Base-by-base conservation (phyloP, 1,284 basidiomycete genomes). In the Irpex rosettiformis region DNA sequence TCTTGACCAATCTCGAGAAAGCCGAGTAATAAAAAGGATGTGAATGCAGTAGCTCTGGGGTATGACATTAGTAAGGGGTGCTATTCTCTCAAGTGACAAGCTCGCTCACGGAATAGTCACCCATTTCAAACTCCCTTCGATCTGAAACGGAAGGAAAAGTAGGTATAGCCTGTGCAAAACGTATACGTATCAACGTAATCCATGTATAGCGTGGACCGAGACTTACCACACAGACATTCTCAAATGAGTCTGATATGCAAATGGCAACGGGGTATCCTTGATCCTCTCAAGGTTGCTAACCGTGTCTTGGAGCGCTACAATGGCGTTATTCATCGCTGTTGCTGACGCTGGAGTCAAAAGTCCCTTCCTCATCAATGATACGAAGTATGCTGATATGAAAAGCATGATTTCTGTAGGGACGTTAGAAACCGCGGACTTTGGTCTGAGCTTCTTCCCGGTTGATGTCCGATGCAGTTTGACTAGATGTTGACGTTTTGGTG, bases 1-100 rank as follows among this genome's bases (percentile, higher is more conserved):
- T 88, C 85, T 65, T 84, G 82, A 27, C 85, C 85, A 56, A 88
- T 87, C 66, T 88, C 86, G n/a, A 89, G 76, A 79, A 89, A 88
- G 53, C 86, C 84, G 37, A 85, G 75, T 28, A 85, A 75, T 52
- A 86, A 68, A 78, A 86, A 86, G 0, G 84, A 76, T 3, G 82
- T 77, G 62, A 86, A 86, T 2, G 81, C 79, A 0, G 84, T 84
- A 10, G 75, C 83, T 33, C 72, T 74, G 42, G 16, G 33, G 60
- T 28, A 49, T 37, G 40, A 52, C 7, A 16, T 22, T 21, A 3
- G 42, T 3, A 18, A n/a, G n/a, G n/a, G n/a, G n/a, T n/a, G n/a
- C n/a, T n/a, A n/a, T n/a, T n/a, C n/a, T n/a, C n/a, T n/a, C n/a
- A n/a, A n/a, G n/a, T n/a, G n/a, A n/a, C n/a, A n/a, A 28, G 42